A percentile compares a stretch with the other conserved stretches of the same genome.
These are phyloP conservation scores for Plasmodium gallinaceum DNA, from an alignment of 169 alveolate genomes.

Conservation along the genomic window DNA sequence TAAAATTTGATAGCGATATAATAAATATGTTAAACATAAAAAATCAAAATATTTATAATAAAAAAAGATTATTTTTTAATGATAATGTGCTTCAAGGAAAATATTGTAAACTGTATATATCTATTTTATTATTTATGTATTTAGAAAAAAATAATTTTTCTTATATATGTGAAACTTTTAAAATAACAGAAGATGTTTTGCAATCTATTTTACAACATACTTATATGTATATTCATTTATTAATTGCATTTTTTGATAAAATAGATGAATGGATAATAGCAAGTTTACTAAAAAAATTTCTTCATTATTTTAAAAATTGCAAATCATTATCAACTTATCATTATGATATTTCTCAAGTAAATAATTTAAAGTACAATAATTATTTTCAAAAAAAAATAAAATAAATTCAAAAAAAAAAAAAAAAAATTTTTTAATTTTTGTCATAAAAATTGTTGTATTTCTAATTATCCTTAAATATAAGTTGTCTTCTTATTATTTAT, in stretches of 20 bases:
- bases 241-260: constrained; percentile 40
- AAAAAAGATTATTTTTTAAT: constrained; percentile 12
- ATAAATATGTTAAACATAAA: constrained; percentile 50
- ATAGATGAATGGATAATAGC: constrained; percentile 59
- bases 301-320: constrained; percentile 10
- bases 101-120: constrained; percentile 40
- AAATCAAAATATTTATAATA: constrained; percentile 16
- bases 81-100: constrained; percentile 23
- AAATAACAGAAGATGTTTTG: constrained; percentile 45
- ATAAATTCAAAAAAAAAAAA: neutral
- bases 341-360: neutral
- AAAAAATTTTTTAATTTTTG: too few relatives aligned
- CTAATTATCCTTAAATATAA: too few relatives aligned
- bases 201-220: constrained; percentile 49
- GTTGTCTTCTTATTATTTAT: too few relatives aligned
- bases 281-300: constrained; percentile 32
- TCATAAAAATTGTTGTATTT: too few relatives aligned
- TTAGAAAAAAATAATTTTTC: constrained; percentile 6
- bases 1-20: constrained; percentile 62
- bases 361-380: neutral
- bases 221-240: constrained; percentile 31
- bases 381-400: neutral
- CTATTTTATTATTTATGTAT: constrained; percentile 39
- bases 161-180: constrained; percentile 22
- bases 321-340: neutral